These are phyloP conservation scores for Phragmites australis DNA, from an alignment of 176 grass and related monocot genomes.

Conservation along the genomic window DNA sequence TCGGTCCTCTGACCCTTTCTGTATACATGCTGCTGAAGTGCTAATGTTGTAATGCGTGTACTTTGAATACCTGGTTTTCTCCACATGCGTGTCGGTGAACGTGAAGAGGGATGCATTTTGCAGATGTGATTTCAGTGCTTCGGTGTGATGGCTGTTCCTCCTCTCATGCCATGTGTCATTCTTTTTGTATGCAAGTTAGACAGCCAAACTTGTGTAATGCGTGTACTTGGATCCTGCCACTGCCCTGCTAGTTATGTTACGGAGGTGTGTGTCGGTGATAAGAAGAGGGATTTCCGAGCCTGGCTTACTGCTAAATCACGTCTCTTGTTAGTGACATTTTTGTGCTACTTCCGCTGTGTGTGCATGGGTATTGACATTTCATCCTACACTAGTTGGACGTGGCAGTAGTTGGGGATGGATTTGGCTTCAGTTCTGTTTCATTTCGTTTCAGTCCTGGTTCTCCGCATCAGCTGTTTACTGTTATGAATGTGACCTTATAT, in stretches of 20 bases:
- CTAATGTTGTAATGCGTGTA: conserved; percentile 40
- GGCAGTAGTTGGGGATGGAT: not conserved
- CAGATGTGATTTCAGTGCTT: not conserved
- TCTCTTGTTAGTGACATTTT: not conserved
- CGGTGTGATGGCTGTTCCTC: conserved; percentile 27
- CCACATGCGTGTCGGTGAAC: conserved; percentile 47
- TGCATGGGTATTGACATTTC: conserved; percentile 17
- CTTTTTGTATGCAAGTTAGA: not conserved
- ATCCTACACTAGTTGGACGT: not conserved
- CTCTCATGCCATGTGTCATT: conserved; percentile 2
- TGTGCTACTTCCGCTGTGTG: not conserved
- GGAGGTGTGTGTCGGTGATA: conserved; percentile 19
- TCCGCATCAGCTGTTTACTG: not conserved
- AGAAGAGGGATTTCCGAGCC: not conserved
- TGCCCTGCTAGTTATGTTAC: not conserved
- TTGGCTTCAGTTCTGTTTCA: not conserved
- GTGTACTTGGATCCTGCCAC: conserved; percentile 33
- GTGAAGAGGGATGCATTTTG: not conserved
- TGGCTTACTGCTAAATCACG: not conserved
- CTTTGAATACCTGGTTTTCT: conserved; percentile 23
- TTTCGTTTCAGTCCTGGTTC: not conserved
- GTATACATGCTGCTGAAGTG: conserved; percentile 11
- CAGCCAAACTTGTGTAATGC: not conserved
- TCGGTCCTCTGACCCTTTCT: conserved; percentile 20
- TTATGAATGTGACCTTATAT: conserved; percentile 6